These are phyloP conservation scores for Mucor plumbeus DNA, from an alignment of 371 early-diverging fungal genomes.

Conservation along the genomic window DNA sequence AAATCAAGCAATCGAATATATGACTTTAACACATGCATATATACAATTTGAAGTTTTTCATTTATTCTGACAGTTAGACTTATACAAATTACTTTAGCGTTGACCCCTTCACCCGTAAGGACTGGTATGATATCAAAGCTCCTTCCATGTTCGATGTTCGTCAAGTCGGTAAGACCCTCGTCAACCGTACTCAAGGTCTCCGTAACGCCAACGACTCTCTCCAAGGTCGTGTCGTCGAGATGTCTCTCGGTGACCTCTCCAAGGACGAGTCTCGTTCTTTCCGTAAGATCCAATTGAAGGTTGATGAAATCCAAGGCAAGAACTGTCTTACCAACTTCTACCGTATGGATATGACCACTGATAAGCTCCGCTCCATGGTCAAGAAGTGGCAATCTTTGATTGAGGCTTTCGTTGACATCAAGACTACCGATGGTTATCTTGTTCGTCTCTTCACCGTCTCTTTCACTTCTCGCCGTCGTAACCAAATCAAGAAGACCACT, in stretches of 20 bases:
- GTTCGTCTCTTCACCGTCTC: constrained; percentile 98
- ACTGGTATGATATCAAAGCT: constrained; percentile 99
- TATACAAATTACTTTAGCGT: constrained; percentile 54
- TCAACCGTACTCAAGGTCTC: constrained; percentile 98
- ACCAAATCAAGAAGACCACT: constrained; percentile 98
- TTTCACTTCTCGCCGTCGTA: constrained; percentile 96
- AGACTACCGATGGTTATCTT: constrained; percentile 99
- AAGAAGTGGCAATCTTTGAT: constrained; percentile 99
- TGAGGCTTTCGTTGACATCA: constrained; percentile 98
- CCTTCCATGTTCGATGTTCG: constrained; percentile 95
- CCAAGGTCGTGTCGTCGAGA: constrained; percentile 96
- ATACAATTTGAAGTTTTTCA: not conserved
- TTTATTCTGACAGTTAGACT: not conserved
- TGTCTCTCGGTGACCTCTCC: constrained; percentile 97
- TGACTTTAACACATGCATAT: not conserved
- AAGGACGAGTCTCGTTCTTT: constrained; percentile 94
- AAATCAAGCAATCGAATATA: not conserved
- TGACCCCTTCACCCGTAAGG: constrained; percentile 98
- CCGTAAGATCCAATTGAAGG: constrained; percentile 99
- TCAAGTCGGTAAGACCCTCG: constrained; percentile 96
- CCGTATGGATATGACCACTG: constrained; percentile 99
- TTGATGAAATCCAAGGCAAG: constrained; percentile 98
- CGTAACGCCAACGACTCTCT: constrained; percentile 93
- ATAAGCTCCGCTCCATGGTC: constrained; percentile 99
- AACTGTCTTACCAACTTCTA: constrained; percentile 99